A percentile compares a stretch with the other conserved stretches of the same genome.
Evolutionary conservation across 768 basidiomycete species (phyloP).

Genomic region (Serendipita sp.): DNA sequence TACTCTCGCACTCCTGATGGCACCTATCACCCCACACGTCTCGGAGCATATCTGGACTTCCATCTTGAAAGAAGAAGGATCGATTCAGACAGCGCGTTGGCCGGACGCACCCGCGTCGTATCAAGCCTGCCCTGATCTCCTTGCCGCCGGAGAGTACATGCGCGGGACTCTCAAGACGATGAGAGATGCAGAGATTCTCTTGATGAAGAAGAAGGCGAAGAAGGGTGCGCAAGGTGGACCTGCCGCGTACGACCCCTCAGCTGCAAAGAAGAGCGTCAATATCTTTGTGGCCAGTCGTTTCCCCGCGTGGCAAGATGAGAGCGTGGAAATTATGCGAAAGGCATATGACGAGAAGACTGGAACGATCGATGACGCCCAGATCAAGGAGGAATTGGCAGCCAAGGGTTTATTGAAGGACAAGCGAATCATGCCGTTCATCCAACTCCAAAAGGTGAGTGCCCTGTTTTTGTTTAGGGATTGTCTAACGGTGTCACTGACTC

Average conservation of each 20-base stretch:
- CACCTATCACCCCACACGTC: constrained; percentile 86
- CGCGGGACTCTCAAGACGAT: constrained; percentile 80
- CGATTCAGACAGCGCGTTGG: constrained; percentile 74
- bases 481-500: neutral
- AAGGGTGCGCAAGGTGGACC: constrained; percentile 30
- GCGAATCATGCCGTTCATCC: constrained; percentile 86
- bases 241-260: constrained; percentile 60
- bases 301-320: constrained; percentile 86
- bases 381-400: constrained; percentile 48
- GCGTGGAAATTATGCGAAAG: constrained; percentile 59
- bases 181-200: constrained; percentile 66
- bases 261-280: constrained; percentile 61
- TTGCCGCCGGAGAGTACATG: constrained; percentile 59
- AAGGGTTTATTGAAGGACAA: constrained; percentile 89
- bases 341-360: constrained; percentile 41
- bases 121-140: neutral
- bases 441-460: constrained; percentile 67
- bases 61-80: constrained; percentile 54
- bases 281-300: constrained; percentile 84
- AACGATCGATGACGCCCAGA: constrained; percentile 68
- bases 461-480: neutral
- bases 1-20: constrained; percentile 57
- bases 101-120: constrained; percentile 34
- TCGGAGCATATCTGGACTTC: constrained; percentile 78
- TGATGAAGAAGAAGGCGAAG: constrained; percentile 70